Evolutionary conservation across 2,329 filamentous ascomycete genomes (phyloP), one percentile per base, ranked within the genome.

Genomic region (Juglanconis oblonga): DNA sequence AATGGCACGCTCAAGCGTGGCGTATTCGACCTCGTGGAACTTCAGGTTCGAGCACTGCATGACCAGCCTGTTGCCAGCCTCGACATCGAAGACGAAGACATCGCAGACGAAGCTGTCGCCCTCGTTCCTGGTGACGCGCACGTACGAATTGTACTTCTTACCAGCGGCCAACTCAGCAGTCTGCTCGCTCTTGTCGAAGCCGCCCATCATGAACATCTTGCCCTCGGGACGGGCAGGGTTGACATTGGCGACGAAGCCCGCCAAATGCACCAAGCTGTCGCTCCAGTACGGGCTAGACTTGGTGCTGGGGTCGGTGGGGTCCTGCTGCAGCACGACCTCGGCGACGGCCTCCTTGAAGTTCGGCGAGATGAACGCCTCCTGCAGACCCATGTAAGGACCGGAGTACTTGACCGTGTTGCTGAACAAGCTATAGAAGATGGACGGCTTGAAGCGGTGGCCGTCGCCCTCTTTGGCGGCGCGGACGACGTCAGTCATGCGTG

Each of bases 391-490:
- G 58, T 65, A 70, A 11, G 58, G 55, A 5, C 49, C 52, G 44
- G 56, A 49, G 52, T 65, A 67, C 51, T 64, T 59, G 45, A 70
- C 65, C 1, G 63, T 44, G 13, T 58, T 66, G 54, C 58, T 58
- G 60, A 67, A 69, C 32, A 69, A 57, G 33, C 60, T 65, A 58
- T 68, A 71, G 51, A 71, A 56, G 45, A 67, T 60, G 45, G 47
- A 50, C 1, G 59, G 59, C 55, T 58, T 58, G 55, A 62, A 55
- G 7, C 59, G 55, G 59, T 62, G 59, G 5, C 55, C 59, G 5
- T 58, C 48, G n/a, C 59, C 59, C 11, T 62, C 59, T 42, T 62
- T 58, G 29, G 59, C 48, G 1, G 44, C n/a, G 24, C 48, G 45
- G 35, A 62, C 40, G n/a, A 58, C 24, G 7, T 58, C 59, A 5